These are phyloP conservation scores for Erythrobasidium hasegawianum DNA, from an alignment of 1,284 basidiomycete genomes.

Conservation along the genomic window DNA sequence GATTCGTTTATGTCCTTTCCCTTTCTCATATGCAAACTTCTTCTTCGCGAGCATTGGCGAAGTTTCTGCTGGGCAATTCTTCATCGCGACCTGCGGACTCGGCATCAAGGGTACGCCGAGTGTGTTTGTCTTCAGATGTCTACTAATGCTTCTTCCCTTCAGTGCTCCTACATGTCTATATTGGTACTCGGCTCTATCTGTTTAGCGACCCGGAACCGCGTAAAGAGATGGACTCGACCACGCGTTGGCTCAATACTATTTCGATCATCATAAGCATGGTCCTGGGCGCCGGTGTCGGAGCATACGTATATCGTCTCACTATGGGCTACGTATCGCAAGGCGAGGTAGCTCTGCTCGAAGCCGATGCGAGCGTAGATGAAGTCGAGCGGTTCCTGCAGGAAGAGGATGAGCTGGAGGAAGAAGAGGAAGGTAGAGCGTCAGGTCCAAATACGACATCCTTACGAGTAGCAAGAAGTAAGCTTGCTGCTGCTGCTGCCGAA, in stretches of 20 bases:
- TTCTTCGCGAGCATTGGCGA: conserved; percentile 71
- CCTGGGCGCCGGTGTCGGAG: conserved; percentile 23
- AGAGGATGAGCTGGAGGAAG: conserved; percentile 19
- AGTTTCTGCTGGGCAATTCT: conserved; percentile 69
- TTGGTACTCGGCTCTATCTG: conserved; percentile 67
- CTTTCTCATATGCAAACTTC: conserved; percentile 65
- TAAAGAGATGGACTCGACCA: conserved; percentile 66
- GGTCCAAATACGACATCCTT: not conserved
- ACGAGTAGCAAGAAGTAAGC: not conserved
- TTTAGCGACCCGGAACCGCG: conserved; percentile 72
- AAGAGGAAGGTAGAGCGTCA: conserved; percentile 3
- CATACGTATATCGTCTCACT: conserved; percentile 27
- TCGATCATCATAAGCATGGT: conserved; percentile 57
- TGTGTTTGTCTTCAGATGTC: not conserved
- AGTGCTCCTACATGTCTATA: conserved; percentile 66
- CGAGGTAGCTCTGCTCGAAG: conserved; percentile 15
- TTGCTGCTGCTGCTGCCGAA: not conserved
- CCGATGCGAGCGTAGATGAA: conserved; percentile 20
- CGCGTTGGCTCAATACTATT: conserved; percentile 62
- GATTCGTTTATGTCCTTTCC: conserved; percentile 73
- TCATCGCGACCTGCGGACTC: conserved; percentile 57
- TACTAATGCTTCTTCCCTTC: conserved; percentile 51
- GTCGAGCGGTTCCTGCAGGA: conserved; percentile 28
- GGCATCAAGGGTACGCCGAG: not conserved
- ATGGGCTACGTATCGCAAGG: conserved; percentile 12